Base-by-base conservation (phyloP, 1,284 basidiomycete species). In the Apiotrichum veenhuisii region DNA sequence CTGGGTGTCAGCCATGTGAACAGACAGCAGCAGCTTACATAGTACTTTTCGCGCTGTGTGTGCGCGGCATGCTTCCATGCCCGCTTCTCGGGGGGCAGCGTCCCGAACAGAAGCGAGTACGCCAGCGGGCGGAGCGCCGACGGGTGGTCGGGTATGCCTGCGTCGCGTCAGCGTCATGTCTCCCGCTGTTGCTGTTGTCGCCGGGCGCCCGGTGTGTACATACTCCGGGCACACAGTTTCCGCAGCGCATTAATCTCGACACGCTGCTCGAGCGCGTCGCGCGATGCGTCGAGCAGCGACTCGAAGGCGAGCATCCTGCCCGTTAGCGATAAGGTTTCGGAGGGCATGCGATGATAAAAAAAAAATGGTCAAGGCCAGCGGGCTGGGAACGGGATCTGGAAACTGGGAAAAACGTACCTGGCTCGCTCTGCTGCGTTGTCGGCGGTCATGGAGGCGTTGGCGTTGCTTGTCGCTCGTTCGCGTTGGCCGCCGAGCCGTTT, bases 141-240 rank as follows among this genome's bases (percentile, higher is more conserved):
- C 0, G 76, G 76, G 25, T 71, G 62, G 15, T 69, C 62, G 5
- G 75, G 77, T 25, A 78, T 76, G 36, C 77, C 77, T 76, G 23
- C 15, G 34, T 17, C 22, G n/a, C 22, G 30, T 30, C 30, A 30
- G 30, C n/a, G n/a, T n/a, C n/a, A n/a, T n/a, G n/a, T n/a, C n/a
- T n/a, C n/a, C n/a, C n/a, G n/a, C n/a, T n/a, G n/a, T n/a, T n/a
- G n/a, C n/a, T n/a, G n/a, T n/a, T n/a, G n/a, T n/a, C n/a, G n/a
- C n/a, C n/a, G n/a, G n/a, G n/a, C n/a, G n/a, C n/a, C n/a, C n/a
- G n/a, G n/a, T n/a, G 43, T 15, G 12, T 10, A 48, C 46, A n/a
- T 27, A 48, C 46, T 48, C 46, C 65, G 52, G 8, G 67, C 62
- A 50, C 74, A 76, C 1, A 77, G 64, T 27, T 62, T 54, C 14